Evolutionary conservation across 176 grass and related monocot genomes (phyloP).

Genomic region (Oryza meyeriana): DNA sequence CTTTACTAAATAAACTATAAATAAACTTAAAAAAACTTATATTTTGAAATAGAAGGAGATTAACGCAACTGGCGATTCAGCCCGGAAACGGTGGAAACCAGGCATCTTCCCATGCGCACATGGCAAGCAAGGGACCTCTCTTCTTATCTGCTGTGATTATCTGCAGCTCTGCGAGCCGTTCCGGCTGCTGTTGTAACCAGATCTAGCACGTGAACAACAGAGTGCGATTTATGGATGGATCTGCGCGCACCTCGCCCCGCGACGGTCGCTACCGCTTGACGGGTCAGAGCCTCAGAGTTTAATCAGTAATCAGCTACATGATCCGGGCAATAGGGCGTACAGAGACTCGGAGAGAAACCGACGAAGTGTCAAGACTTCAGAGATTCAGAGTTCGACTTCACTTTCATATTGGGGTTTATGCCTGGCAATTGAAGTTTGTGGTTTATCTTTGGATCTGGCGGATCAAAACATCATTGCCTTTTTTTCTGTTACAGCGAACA

Average conservation of each 20-base stretch:
- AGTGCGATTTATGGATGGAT: conserved; percentile 6
- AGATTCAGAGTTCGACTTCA: too few relatives aligned
- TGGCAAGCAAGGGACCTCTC: background rate
- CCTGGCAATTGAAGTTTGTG: background rate
- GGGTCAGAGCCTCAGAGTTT: background rate
- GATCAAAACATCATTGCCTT: background rate
- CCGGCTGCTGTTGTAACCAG: background rate
- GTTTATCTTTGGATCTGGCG: background rate
- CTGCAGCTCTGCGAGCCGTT: background rate
- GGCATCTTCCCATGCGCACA: conserved; percentile 27
- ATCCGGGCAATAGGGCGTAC: background rate
- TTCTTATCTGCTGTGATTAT: background rate
- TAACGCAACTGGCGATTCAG: background rate
- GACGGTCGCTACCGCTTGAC: background rate
- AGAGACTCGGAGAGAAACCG: too few relatives aligned
- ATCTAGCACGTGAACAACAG: conserved; percentile 19
- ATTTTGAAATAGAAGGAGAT: too few relatives aligned
- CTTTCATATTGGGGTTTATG: too few relatives aligned
- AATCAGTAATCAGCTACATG: background rate
- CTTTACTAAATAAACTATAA: too few relatives aligned
- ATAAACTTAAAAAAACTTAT: too few relatives aligned
- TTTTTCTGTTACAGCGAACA: background rate
- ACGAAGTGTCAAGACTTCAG: background rate
- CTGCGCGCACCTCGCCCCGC: background rate
- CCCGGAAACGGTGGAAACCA: background rate